Base-by-base conservation (phyloP, 129 eudicot species). In the Helianthus tuberosus region DNA sequence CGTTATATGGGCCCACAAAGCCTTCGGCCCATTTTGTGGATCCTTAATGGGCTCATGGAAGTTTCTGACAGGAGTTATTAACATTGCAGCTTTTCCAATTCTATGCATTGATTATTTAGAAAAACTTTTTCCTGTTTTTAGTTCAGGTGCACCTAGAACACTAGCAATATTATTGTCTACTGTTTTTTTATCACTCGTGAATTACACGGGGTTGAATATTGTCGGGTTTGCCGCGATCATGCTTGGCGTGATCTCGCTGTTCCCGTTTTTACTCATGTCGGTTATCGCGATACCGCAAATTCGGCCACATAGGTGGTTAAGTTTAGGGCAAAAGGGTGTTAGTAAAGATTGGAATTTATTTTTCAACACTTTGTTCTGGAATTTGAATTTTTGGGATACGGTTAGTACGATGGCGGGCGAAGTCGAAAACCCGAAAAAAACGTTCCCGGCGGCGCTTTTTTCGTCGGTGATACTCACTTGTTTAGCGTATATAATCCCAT, bases 321-420 rank as follows among this genome's bases (percentile, higher is more conserved):
- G 86, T 61, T 43, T 83, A 20, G 88, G 91, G 12, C 85, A 83
- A 63, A 38, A 38, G 29, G 88, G 85, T 32, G 91, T 83, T 0
- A 78, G 78, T 49, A 83, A 78, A 39, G 84, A 84, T 5, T 86
- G 88, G 91, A 86, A 77, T 39, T 50, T 83, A 12, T 86, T 58
- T 73, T 83, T 83, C 68, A 83, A 86, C 15, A 70, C 78, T 17
- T 80, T 86, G 35, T 86, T 83, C 9, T 83, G 91, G 88, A 86
- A 86, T 47, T 53, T 86, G 5, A 86, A 86, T 57, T 86, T 80
- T 27, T 86, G 91, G 91, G 91, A 86, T 23, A 81, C 76, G 0
- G 88, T 86, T 2, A 86, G 91, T 55, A 86, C 91, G 0, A 80
- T 83, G 91, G 91, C 91, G 2, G 88, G 91, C 1, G 91, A 86